Percentiles rank a stretch among this genome's conserved stretches.
These are phyloP conservation scores for Citrullus amarus DNA, from an alignment of 306 rosid species.

Conservation along the genomic window DNA sequence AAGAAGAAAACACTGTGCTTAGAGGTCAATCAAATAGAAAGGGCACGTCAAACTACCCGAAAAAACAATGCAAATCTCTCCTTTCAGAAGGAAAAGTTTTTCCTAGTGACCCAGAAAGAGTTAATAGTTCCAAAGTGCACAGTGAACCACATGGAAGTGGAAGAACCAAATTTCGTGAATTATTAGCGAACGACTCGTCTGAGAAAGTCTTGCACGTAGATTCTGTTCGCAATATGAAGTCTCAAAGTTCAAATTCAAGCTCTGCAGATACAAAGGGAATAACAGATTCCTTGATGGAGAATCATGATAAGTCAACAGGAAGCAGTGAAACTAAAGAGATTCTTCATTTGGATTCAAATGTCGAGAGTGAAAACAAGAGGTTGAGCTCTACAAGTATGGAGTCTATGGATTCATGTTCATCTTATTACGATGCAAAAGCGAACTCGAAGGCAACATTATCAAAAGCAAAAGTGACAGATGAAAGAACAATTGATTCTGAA, in stretches of 20 bases:
- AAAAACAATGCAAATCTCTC: conserved; percentile 18
- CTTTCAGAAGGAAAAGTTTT: conserved; percentile 18
- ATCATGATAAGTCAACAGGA: not conserved
- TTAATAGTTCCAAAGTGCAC: not conserved
- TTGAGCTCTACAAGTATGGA: conserved; percentile 22
- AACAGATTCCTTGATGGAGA: not conserved
- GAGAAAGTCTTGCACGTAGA: conserved; percentile 77
- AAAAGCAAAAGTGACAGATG: not conserved
- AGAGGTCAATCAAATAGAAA: conserved; percentile 12
- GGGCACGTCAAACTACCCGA: conserved; percentile 7
- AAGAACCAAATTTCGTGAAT: conserved; percentile 20
- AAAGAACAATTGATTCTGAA: not conserved
- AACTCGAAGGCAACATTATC: not conserved
- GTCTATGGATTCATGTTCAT: conserved; percentile 24
- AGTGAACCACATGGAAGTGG: conserved; percentile 30
- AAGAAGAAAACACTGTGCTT: not conserved
- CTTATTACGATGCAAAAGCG: conserved; percentile 13
- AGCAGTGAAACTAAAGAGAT: not conserved
- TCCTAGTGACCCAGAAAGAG: not conserved
- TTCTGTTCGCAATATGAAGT: conserved; percentile 29
- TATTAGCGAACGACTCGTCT: conserved; percentile 19
- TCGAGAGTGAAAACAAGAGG: conserved; percentile 21
- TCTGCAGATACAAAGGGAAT: conserved; percentile 22
- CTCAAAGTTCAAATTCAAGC: conserved; percentile 28
- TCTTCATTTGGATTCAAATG: conserved; percentile 1